Base-by-base conservation (phyloP, 768 basidiomycete species). In the Lactarius hatsudake region DNA sequence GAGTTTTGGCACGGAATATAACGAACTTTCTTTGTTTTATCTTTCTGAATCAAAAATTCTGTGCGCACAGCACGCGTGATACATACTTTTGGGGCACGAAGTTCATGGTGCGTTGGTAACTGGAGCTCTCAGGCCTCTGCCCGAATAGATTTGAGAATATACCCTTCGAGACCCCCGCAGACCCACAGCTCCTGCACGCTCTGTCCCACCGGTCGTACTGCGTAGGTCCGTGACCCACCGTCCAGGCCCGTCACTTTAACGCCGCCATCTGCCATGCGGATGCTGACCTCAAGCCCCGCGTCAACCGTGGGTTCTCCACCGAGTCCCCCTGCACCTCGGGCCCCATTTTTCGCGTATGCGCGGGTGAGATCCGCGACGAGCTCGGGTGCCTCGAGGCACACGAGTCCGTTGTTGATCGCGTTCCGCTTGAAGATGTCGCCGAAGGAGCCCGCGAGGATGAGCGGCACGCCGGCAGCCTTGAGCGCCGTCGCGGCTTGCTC, bases 391-490 rank as follows among this genome's bases (percentile, higher is more conserved):
- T 98, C 96, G 55, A 98, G 78, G 74, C 97, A 97, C 60, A 99
- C 93, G 7, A 99, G 82, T 12, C 95, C 96, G 75, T 99, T 98
- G 80, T 99, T 99, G 80, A 98, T 98, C 20, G 94, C 91, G 77
- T 99, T 99, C 38, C 97, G 88, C 81, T 98, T 98, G 84, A 97
- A 99, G 74, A 98, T 98, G 76, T 99, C 97, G 12, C 97, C 96
- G 72, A 99, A 99, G 36, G 95, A 97, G 40, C 96, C 97, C n/a
- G 94, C 94, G 65, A 99, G 84, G 63, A 99, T 94, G 59, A 97
- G 81, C 5, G 94, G 94, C 5, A 99, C 79, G 18, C 97, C 96
- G 0, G 96, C 93, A 8, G 95, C 86, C 75, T 95, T 94, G 69
- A 99, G 87, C 1, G 97, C 96, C 0, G 97, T 99, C 18, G 97